phyloP scores from a whole-genome alignment of 2,329 filamentous ascomycete genomes.

The Trichoderma sp. region DNA sequence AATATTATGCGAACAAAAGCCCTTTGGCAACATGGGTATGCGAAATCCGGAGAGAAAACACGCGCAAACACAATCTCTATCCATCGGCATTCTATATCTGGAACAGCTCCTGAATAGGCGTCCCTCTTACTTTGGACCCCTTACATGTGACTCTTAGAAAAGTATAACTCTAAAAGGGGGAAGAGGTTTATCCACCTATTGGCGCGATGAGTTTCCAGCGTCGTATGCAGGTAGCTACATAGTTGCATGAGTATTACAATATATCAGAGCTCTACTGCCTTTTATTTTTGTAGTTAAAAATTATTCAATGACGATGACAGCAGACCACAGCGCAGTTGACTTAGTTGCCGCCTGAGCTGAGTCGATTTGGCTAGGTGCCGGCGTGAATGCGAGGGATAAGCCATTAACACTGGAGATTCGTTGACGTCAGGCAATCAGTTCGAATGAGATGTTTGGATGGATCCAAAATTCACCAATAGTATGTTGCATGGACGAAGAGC shows the following conservation, averaged over 20 bases:
- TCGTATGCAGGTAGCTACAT: background rate
- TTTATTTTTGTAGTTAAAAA: background rate
- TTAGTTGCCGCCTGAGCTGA: background rate
- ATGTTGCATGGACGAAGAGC: too few species aligned
- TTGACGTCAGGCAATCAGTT: background rate
- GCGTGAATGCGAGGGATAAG: background rate
- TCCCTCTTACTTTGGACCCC: background rate
- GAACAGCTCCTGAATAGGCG: background rate
- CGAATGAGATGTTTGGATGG: background rate
- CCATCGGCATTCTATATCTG: background rate
- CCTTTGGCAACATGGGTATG: background rate
- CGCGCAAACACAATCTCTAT: background rate
- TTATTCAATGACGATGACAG: background rate
- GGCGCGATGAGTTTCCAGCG: background rate
- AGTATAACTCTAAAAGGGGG: background rate
- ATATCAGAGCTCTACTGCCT: background rate
- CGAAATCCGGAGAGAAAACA: background rate
- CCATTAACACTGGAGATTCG: background rate
- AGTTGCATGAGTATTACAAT: background rate
- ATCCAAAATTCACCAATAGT: background rate
- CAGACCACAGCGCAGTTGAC: background rate
- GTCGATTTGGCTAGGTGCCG: background rate
- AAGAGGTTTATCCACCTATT: background rate
- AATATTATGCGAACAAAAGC: background rate
- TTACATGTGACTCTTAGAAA: background rate